Percentiles rank a stretch among this genome's conserved stretches.
These are phyloP conservation scores for Stagonosporopsis tanaceti DNA, from an alignment of 2,329 filamentous ascomycete genomes.

Conservation along the genomic window DNA sequence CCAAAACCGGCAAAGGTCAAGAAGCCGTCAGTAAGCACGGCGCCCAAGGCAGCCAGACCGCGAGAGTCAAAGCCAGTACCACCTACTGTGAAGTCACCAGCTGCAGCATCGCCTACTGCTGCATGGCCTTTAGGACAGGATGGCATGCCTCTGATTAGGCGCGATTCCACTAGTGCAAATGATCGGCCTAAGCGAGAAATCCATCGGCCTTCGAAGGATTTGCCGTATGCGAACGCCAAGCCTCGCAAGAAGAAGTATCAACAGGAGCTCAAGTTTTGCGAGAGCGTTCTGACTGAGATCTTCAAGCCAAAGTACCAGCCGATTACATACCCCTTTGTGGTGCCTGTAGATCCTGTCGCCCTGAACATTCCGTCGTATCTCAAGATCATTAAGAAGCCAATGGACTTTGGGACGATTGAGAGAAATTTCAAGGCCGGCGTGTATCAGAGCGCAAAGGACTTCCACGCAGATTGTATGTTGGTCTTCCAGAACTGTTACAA, in stretches of 20 bases:
- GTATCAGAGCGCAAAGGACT: conserved; percentile 83
- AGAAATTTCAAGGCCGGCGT: conserved; percentile 79
- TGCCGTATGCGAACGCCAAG: conserved; percentile 84
- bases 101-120: conserved; percentile 54
- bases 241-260: conserved; percentile 91
- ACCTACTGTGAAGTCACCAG: conserved; percentile 56
- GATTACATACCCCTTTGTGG: conserved; percentile 77
- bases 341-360: conserved; percentile 90
- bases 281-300: conserved; percentile 80
- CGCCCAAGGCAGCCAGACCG: conserved; percentile 46
- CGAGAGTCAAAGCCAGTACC: conserved; percentile 58
- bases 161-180: conserved; percentile 80
- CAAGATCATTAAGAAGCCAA: conserved; percentile 93
- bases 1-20: conserved; percentile 65
- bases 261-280: conserved; percentile 88
- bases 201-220: conserved; percentile 86
- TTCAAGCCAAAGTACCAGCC: conserved; percentile 74
- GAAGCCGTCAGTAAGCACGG: conserved; percentile 43
- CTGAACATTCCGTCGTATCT: conserved; percentile 94
- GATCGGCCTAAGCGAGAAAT: conserved; percentile 92
- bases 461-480: conserved; percentile 81
- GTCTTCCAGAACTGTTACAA: conserved; percentile 91
- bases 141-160: conserved; percentile 81
- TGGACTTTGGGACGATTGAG: conserved; percentile 88
- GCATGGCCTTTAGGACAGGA: conserved; percentile 80